These are phyloP conservation scores for Jackrogersella multiformis DNA, from an alignment of 495 filamentous ascomycete genomes.

Conservation along the genomic window DNA sequence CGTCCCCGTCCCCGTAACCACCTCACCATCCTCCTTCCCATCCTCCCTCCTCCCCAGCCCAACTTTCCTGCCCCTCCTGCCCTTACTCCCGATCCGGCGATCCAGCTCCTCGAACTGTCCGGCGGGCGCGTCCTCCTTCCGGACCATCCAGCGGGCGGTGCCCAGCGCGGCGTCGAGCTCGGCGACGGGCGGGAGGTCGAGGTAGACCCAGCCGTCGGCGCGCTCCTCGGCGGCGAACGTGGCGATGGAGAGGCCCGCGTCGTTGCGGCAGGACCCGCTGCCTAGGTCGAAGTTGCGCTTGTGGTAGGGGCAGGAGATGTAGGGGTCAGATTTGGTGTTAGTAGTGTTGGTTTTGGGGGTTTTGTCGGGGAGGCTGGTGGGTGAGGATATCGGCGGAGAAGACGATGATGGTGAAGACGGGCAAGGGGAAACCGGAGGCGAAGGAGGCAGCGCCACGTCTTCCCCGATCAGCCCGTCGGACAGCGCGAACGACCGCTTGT, in stretches of 20 bases:
- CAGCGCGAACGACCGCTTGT: slow-evolving; percentile 91
- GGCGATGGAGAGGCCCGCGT: slow-evolving; percentile 80
- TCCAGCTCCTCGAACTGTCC: slow-evolving; percentile 73
- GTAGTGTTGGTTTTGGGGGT: slow-evolving; percentile 31
- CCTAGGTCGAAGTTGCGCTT: slow-evolving; percentile 90
- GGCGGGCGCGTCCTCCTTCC: slow-evolving; percentile 69
- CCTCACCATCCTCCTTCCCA: slow-evolving; percentile 43
- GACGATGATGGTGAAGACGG: slow-evolving; percentile 50
- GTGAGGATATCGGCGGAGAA: too few relatives aligned
- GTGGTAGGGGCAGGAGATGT: slow-evolving; percentile 91
- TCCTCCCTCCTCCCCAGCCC: too few relatives aligned
- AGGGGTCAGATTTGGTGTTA: slow-evolving; percentile 65
- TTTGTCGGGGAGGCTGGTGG: not conserved
- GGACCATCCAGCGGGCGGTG: slow-evolving; percentile 84
- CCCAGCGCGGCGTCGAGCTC: slow-evolving; percentile 86
- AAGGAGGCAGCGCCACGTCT: slow-evolving; percentile 52
- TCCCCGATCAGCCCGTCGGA: slow-evolving; percentile 91
- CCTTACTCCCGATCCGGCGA: slow-evolving; percentile 62
- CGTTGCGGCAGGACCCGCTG: slow-evolving; percentile 79
- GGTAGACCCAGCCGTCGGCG: slow-evolving; percentile 82
- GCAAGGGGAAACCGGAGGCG: slow-evolving; percentile 49
- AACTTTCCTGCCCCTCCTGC: slow-evolving; percentile 51
- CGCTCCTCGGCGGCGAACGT: slow-evolving; percentile 85
- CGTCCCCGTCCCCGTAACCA: slow-evolving; percentile 51
- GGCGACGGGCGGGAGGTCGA: slow-evolving; percentile 84